Conservation (phyloP, 2,329 filamentous ascomycete genomes). For the Talaromyces sp. region DNA sequence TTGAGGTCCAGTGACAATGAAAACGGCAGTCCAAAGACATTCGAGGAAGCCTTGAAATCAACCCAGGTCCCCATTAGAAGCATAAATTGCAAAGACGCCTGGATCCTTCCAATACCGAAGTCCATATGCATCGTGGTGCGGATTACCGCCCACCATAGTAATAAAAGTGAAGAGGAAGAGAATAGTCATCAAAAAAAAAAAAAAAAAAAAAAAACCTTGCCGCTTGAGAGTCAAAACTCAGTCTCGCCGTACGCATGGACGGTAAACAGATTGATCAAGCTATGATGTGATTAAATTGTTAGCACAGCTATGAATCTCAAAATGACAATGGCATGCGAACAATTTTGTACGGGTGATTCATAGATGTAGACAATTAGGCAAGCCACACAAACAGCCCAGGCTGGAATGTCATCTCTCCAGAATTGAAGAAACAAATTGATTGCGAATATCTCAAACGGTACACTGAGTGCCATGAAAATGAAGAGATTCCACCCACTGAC, state of each 20-base stretch:
- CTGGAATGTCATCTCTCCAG: conserved; percentile 32
- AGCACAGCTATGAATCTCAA: too few relatives aligned
- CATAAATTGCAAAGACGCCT: conserved; percentile 66
- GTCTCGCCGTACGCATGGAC: conserved; percentile 50
- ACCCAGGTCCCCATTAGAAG: conserved; percentile 64
- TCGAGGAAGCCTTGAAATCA: conserved; percentile 58
- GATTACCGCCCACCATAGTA: conserved; percentile 79
- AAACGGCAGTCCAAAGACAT: conserved; percentile 54
- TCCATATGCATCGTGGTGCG: conserved; percentile 67
- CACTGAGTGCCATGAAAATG: neutral
- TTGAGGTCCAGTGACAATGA: conserved; percentile 55
- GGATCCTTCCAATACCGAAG: conserved; percentile 67
- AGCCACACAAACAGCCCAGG: too few relatives aligned
- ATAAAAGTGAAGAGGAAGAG: conserved; percentile 63
- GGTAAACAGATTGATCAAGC: too few relatives aligned
- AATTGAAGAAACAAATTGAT: conserved; percentile 6
- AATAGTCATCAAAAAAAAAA: too few relatives aligned
- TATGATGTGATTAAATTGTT: too few relatives aligned
- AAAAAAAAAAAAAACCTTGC: too few relatives aligned
- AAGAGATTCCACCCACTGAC: conserved; percentile 37
- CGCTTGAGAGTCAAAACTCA: conserved; percentile 52
- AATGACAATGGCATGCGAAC: too few relatives aligned
- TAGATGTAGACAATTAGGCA: too few relatives aligned
- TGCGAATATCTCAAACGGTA: neutral
- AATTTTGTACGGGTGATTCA: too few relatives aligned